Evolutionary conservation across 1,139 yeast species (phyloP).

Genomic region (Kodamaea sp.): DNA sequence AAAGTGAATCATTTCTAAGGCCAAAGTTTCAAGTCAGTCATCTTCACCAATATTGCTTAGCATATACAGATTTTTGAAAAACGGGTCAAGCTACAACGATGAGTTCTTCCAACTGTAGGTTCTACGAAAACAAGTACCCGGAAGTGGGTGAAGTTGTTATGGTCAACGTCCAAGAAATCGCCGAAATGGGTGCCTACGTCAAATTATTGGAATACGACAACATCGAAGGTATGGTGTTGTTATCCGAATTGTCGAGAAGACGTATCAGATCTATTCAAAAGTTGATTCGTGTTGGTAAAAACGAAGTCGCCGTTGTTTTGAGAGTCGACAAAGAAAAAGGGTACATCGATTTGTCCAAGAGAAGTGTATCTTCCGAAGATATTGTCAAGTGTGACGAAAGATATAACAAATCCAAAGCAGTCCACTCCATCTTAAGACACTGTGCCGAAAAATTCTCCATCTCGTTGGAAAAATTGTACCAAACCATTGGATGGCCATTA

Average conservation of each 20-base stretch:
- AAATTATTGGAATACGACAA: conserved; percentile 94
- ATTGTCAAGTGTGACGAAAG: conserved; percentile 97
- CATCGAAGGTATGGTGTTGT: conserved; percentile 97
- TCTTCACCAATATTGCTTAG: no score
- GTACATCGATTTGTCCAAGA: conserved; percentile 93
- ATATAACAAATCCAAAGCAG: conserved; percentile 95
- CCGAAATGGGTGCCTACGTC: conserved; percentile 98
- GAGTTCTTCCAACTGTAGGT: conserved; percentile 93
- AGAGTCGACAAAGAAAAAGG: conserved; percentile 99
- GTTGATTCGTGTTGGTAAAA: conserved; percentile 95
- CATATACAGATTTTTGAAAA: no score
- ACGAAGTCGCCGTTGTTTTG: conserved; percentile 97
- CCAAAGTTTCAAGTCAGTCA: no score
- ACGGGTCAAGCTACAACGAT: conserved; percentile 36
- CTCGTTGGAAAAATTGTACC: conserved; percentile 81
- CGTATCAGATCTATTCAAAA: conserved; percentile 98
- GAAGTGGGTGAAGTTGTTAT: conserved; percentile 98
- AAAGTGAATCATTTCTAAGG: no score
- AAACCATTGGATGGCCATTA: conserved; percentile 95
- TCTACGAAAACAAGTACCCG: conserved; percentile 96
- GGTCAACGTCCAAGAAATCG: conserved; percentile 98
- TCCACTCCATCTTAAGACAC: conserved; percentile 94
- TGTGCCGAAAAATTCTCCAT: conserved; percentile 96
- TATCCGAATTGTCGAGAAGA: conserved; percentile 96
- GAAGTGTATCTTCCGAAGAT: conserved; percentile 98